Evolutionary conservation across 805 yeast species (phyloP).

Genomic region (Schizosaccharomyces lindneri): DNA sequence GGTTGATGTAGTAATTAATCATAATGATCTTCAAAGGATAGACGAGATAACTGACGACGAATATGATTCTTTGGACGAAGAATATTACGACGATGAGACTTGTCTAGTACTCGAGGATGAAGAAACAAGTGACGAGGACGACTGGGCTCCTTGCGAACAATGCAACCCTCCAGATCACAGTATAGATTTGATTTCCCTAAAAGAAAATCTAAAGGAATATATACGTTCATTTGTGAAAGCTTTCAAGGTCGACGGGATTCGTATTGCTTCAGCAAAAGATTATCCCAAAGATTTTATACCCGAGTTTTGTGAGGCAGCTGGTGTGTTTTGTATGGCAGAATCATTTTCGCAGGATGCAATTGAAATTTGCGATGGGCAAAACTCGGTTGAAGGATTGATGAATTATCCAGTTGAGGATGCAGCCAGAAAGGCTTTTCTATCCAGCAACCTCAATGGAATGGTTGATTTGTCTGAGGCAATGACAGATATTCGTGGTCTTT

Average conservation of each 20-base stretch:
- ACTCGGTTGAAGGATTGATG: constrained; percentile 2
- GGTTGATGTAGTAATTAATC: constrained; percentile 4
- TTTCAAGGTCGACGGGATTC: constrained; percentile 3
- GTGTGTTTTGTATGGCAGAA: constrained; percentile 4
- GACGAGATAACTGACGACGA: background rate
- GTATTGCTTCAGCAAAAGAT: constrained; percentile 2
- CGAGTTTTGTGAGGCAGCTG: background rate
- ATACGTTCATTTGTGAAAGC: background rate
- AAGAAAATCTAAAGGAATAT: background rate
- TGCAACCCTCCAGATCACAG: background rate
- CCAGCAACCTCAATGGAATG: background rate
- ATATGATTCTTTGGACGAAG: background rate
- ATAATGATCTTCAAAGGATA: background rate
- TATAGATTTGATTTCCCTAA: background rate
- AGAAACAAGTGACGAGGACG: constrained; percentile 2
- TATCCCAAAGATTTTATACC: background rate
- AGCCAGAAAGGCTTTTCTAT: background rate
- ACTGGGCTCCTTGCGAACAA: constrained; percentile 1
- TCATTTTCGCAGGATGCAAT: background rate
- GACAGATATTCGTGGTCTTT: background rate
- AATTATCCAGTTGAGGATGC: constrained; percentile 1
- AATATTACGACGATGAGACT: background rate
- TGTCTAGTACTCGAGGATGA: constrained; percentile 1
- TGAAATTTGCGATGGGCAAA: background rate
- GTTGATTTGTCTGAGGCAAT: background rate